These are phyloP conservation scores for Pancytospora philotis DNA, from an alignment of 371 early-diverging fungal genomes.

Conservation along the genomic window DNA sequence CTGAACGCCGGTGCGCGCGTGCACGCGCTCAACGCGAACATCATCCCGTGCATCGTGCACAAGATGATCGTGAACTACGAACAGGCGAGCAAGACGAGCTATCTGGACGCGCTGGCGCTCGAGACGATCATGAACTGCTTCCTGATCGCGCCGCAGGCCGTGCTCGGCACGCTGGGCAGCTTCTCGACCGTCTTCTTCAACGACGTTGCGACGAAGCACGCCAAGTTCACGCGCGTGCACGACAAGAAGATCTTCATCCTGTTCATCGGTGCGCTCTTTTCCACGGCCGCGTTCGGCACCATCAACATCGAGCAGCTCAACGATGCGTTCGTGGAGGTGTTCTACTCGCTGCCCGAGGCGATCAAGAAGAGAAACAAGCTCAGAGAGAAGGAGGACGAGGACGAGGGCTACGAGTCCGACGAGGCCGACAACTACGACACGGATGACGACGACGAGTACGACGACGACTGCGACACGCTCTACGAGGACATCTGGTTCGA, in stretches of 20 bases:
- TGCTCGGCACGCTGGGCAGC: constrained; percentile 20
- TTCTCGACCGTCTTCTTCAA: constrained; percentile 31
- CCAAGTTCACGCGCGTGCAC: constrained; percentile 56
- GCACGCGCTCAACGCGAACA: constrained; percentile 4
- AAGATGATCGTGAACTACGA: constrained; percentile 23
- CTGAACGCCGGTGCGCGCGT: constrained; percentile 53
- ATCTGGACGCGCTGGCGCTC: constrained; percentile 29
- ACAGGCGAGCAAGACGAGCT: constrained; percentile 21
- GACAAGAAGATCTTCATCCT: constrained; percentile 59
- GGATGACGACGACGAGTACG: constrained; percentile 8
- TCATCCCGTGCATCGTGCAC: constrained; percentile 40
- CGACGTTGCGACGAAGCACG: constrained; percentile 25
- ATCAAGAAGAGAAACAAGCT: constrained; percentile 53
- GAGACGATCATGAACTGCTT: constrained; percentile 54
- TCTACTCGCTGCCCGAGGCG: constrained; percentile 52
- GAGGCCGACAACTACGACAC: constrained; percentile 34
- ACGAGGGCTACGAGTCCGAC: constrained; percentile 23
- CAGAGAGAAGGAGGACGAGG: constrained; percentile 43
- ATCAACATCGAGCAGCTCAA: constrained; percentile 23
- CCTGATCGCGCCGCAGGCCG: constrained; percentile 39
- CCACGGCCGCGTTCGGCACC: constrained; percentile 4
- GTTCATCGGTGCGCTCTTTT: constrained; percentile 50
- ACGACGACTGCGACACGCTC: constrained; percentile 34
- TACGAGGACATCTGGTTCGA: constrained; percentile 58
- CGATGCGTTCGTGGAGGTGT: constrained; percentile 32